Evolutionary conservation across 2,329 filamentous ascomycete genomes (phyloP), one percentile per base, ranked within the genome.

Genomic region (Aspergillus persii): DNA sequence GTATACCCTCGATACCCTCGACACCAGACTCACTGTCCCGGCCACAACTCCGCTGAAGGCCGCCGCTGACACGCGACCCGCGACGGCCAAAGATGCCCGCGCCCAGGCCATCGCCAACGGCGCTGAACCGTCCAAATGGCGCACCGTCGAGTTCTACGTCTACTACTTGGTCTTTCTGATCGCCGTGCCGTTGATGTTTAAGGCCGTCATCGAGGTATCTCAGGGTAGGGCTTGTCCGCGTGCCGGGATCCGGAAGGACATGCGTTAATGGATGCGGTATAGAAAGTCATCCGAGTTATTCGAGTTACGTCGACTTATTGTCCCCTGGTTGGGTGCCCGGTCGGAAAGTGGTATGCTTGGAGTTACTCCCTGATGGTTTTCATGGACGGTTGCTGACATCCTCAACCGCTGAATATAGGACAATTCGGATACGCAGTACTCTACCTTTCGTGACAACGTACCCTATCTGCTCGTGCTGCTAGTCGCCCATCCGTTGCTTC

Each of bases 241-340:
- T 50, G 69, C 53, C 30, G 44, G 39, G 47, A 23, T 27, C 53
- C 46, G 52, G 18, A 23, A 9, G n/a, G 5, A 36, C 8, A 0
- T 8, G 33, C 39, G 44, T 54, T 29, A 49, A 67, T 44, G 58
- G 56, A 49, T 57, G 52, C 48, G 33, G 31, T 55, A 56, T 71
- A 96, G 92, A 89, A 60, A 88, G 87, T 39, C 89, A 97, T 72
- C 90, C 91, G 4, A 87, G 90, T 66, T 99, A 95, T 72, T 73
- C 82, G 59, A 90, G 88, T 66, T 97, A 88, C 71, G 83, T 89
- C 61, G 80, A 81, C 60, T 80, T 88, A 44, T 84, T 99, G 15
- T 87, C 86, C 2, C 83, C 87, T 8, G 96, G 95, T 66, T 99
- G 95, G 95, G 90, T 99, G 58, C 90, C 89, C 7, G 94, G 94